Evolutionary conservation across 164 flowering plant species (phyloP), one percentile per base, ranked within the genome.

Genomic region (Warburgia ugandensis): DNA sequence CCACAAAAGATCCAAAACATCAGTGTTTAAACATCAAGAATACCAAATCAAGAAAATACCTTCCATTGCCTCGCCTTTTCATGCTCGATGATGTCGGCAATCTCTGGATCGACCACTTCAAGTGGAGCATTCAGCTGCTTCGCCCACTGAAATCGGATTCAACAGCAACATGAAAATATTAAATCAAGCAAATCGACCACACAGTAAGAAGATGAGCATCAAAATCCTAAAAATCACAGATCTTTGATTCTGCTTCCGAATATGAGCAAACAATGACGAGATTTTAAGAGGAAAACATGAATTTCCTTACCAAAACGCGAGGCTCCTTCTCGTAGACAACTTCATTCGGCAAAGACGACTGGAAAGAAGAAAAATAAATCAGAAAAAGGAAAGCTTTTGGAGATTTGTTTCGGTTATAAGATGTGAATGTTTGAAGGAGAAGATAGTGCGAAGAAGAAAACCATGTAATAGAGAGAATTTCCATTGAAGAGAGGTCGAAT

Each of bases 11-110:
- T n/a, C n/a, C n/a, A n/a, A n/a, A n/a, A n/a, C n/a, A n/a, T n/a
- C n/a, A n/a, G n/a, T n/a, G n/a, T n/a, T n/a, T n/a, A n/a, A n/a
- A n/a, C n/a, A n/a, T n/a, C n/a, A n/a, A n/a, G n/a, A n/a, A n/a
- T n/a, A n/a, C n/a, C n/a, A n/a, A n/a, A n/a, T n/a, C 28, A 17
- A 8, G 10, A 36, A 41, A 29, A 17, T 42, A 94, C 99, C 96
- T 94, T 94, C 97, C 99, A 94, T 74, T 94, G 99, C 36, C 97
- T 74, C 0, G 99, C 86, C 63, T 94, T 94, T 67, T 94, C 99
- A 30, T 52, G 97, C 78, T 94, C 99, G 50, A 94, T 89, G 38
- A 94, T 94, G 63, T 94, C 76, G 12, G 96, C 84, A 56, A 94
- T 81, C 66, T 84, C 97, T 1, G 97, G 99, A 65, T 94, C 99